Evolutionary conservation across 768 basidiomycete genomes (phyloP), one percentile per base, ranked within the genome.

Genomic region (Sutorius australiensis): DNA sequence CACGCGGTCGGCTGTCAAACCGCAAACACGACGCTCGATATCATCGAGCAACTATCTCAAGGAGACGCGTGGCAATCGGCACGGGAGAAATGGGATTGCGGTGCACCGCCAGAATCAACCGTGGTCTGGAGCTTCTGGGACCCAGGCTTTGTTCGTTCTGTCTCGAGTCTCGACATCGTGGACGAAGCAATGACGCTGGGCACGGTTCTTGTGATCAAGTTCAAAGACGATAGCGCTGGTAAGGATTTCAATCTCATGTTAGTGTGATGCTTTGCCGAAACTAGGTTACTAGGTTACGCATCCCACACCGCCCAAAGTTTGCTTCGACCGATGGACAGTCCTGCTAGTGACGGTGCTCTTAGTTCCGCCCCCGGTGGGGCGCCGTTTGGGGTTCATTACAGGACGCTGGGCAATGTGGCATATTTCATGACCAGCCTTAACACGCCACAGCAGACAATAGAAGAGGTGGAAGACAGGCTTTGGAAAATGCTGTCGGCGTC

Each of bases 1-100:
- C 91, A 97, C 66, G 82, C 95, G 0, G 78, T 97, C 36, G 95
- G 93, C 0, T 98, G 95, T 69, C 86, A 89, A 57, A 90, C 97
- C 12, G 95, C 95, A 1, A 86, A 86, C 59, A 82, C 85, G 69
- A 82, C 93, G 3, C 74, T 98, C 38, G 74, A 80, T 32, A 72
- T 88, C 53, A 65, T 95, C 8, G 84, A 86, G 45, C 56, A 75
- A 38, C 67, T 81, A 14, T 65, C 63, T 21, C 53, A 59, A 30
- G 76, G 78, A 53, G 77, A 77, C 10, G 72, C 69, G 9, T 97
- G 91, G 89, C 67, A 65, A 9, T 67, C 61, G 0, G 87, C 90
- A 13, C 77, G 77, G 62, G 67, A 46, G 2, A 75, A 75, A 47
- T 97, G 95, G 94, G 62, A 2, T 0, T 14, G 16, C 32, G 56